Evolutionary conservation across 1,284 basidiomycete genomes (phyloP), one percentile per base, ranked within the genome.

Genomic region (Schizophyllum amplum): DNA sequence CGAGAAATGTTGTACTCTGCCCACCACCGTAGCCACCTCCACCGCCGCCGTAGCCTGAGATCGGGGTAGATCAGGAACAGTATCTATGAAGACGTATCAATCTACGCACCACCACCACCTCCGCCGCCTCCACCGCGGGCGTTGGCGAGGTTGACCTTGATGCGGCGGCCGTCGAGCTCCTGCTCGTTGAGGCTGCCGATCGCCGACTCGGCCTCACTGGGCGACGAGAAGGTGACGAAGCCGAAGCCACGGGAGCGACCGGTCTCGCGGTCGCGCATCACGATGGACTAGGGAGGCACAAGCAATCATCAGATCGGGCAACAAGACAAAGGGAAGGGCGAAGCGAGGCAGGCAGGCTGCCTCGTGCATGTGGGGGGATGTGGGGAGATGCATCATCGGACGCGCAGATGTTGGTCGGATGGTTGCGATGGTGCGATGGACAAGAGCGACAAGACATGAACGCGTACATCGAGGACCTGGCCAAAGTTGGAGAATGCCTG

Each of bases 221-320:
- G 25, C 46, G 67, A 70, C 66, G 75, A 74, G 75, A 80, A 94
- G 61, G 92, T 94, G 65, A 98, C 94, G 74, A 97, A 97, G 62
- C 94, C 94, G 72, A 98, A 98, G 70, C 94, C 92, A 68, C 94
- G 92, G 65, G 94, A 96, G 69, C 94, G 92, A 64, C 92, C 91
- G 62, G 94, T 96, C 71, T 96, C 94, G 69, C 94, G 92, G 78
- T 97, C 94, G 78, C 93, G 91, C 94, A 96, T 96, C 76, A 97
- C 94, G 73, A 94, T 92, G 67, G 88, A 90, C 91, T 94, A 60
- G 48, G 27, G 27, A 33, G 27, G 27, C 27, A 33, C 27, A 49
- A 52, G 51, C 21, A 51, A n/a, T 11, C 1, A 49, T 61, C 55
- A 60, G 54, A 56, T 64, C 46, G 57, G 58, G 23, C 52, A 20